Base-by-base conservation (phyloP, 75 land plant species). In the Pinus tabuliformis region DNA sequence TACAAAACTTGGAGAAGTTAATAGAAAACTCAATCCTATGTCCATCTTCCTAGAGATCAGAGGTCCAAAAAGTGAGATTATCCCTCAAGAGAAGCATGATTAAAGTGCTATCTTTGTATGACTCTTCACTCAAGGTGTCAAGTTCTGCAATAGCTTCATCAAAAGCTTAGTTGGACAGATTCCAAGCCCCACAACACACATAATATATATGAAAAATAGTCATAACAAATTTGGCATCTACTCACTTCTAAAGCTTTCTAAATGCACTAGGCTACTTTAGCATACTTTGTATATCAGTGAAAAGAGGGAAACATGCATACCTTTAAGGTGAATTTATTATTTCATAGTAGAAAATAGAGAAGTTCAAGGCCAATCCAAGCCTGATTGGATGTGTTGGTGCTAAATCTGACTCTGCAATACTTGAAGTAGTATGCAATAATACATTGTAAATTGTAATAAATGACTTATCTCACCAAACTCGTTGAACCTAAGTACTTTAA, bases 341-440 rank as follows among this genome's bases (percentile, higher is more conserved):
- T 75, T 87, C 89, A 72, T 87, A 87, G 79, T 81, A 84, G 72
- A 87, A 87, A 30, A 87, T 84, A 26, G 84, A 87, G 42, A 85
- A 87, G 61, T 87, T 85, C 77, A 87, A 76, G n/a, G 86, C 83
- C 58, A 84, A 60, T 36, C 89, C 86, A 79, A 87, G 73, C 42
- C 83, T 68, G 52, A 87, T 84, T 42, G 86, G 86, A 81, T 87
- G 86, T 1, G 83, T 84, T 33, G 86, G 81, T 6, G 86, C 57
- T 56, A 87, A 72, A 21, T 84, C 83, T 37, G 83, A 79, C 73
- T 80, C 83, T 20, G 83, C 86, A 56, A 81, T 60, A 18, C 24
- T 78, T 12, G 83, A 80, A 22, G 86, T 83, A 36, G 81, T 81
- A 83, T 87, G 74, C 58, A 79, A 59, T 2, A 70, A 68, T 17